These are phyloP conservation scores for Mycena venus DNA, from an alignment of 768 basidiomycete species.

Conservation along the genomic window DNA sequence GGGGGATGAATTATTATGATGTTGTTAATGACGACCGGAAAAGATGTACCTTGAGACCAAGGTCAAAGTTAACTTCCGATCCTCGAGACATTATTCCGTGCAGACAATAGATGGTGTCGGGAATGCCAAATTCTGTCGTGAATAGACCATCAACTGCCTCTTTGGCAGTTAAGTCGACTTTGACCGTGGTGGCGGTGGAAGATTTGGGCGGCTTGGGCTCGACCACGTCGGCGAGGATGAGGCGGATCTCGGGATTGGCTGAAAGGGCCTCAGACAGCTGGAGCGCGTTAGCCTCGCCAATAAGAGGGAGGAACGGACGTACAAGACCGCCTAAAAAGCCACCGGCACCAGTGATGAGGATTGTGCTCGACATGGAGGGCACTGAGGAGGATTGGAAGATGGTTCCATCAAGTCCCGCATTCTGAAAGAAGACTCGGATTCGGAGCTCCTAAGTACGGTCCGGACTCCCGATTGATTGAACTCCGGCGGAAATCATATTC, in stretches of 20 bases:
- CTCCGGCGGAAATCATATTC: too few relatives aligned
- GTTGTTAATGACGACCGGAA: not conserved
- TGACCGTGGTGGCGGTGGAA: constrained; percentile 48
- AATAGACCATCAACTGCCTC: constrained; percentile 53
- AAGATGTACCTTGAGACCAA: constrained; percentile 58
- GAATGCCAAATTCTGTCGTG: constrained; percentile 53
- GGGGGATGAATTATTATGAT: constrained; percentile 5
- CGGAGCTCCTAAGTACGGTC: too few relatives aligned
- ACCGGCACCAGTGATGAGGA: not conserved
- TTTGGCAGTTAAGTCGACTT: constrained; percentile 56
- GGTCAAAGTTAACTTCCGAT: constrained; percentile 70
- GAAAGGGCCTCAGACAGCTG: constrained; percentile 53
- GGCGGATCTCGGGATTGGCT: constrained; percentile 50
- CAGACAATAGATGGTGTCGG: constrained; percentile 61
- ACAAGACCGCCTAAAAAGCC: not conserved
- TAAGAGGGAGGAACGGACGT: not conserved
- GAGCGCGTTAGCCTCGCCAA: not conserved
- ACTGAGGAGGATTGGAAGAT: not conserved
- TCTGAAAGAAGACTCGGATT: not conserved
- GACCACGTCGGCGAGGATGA: constrained; percentile 67
- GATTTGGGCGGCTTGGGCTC: constrained; percentile 51
- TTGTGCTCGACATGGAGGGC: not conserved
- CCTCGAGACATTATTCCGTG: constrained; percentile 77
- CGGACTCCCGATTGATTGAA: too few relatives aligned
- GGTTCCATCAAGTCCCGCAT: not conserved